Percentiles rank a stretch among this genome's conserved stretches.
Evolutionary conservation across 441 rosid genomes (phyloP).

Genomic region (Brassica balearica): DNA sequence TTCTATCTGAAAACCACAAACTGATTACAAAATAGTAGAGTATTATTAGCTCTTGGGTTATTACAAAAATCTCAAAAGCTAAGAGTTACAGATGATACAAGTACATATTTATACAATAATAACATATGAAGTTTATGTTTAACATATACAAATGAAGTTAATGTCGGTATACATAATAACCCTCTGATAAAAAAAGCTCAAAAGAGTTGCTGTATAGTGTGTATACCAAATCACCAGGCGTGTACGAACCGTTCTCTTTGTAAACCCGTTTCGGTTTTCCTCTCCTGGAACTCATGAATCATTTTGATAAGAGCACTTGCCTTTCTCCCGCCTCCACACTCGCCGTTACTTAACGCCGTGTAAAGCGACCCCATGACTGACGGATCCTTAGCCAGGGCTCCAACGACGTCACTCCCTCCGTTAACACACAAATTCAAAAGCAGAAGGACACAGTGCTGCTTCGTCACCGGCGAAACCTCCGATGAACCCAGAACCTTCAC

Average conservation of each 20-base stretch:
- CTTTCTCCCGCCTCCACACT: conserved; percentile 71
- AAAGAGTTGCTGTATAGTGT: conserved; percentile 40
- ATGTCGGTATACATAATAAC: neutral
- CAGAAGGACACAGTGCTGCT: conserved; percentile 68
- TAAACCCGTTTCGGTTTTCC: conserved; percentile 50
- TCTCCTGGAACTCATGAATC: conserved; percentile 71
- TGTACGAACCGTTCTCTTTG: conserved; percentile 61
- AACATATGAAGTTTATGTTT: neutral
- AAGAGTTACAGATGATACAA: conserved; percentile 22
- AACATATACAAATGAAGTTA: conserved; percentile 24
- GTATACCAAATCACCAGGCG: conserved; percentile 58
- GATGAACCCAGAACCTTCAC: conserved; percentile 53
- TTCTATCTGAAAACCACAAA: conserved; percentile 20
- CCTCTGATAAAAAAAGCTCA: conserved; percentile 41
- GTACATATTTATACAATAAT: neutral
- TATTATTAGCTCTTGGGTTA: conserved; percentile 32
- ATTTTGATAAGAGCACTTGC: conserved; percentile 68
- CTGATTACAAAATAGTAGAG: conserved; percentile 21
- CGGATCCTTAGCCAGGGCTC: conserved; percentile 54
- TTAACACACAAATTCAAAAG: conserved; percentile 69
- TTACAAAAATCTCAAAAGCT: conserved; percentile 27
- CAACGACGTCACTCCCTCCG: conserved; percentile 69
- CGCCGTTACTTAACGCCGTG: conserved; percentile 69
- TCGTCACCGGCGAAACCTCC: conserved; percentile 57
- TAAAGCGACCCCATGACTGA: conserved; percentile 72